Percentiles rank a stretch among this genome's conserved stretches.
Conservation (phyloP, 257 asterid species). For the Thymus mandschuricus region DNA sequence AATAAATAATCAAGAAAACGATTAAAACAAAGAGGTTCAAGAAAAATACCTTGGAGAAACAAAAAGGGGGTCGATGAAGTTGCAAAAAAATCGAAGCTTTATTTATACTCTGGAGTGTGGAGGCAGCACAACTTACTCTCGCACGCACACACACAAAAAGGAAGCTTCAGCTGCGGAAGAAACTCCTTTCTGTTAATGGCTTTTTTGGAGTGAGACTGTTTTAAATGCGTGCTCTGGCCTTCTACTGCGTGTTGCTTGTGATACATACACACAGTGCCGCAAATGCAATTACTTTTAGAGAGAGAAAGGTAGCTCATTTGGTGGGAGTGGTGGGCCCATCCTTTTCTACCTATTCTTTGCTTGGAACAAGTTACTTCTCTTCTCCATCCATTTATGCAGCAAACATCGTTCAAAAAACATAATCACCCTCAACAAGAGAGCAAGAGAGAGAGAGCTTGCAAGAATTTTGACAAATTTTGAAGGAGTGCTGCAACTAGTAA, state of each 20-base stretch:
- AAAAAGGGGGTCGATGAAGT: constrained; percentile 20
- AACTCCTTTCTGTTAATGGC: constrained; percentile 17
- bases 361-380: neutral
- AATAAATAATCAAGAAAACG: neutral
- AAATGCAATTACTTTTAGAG: constrained; percentile 24
- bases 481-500: neutral
- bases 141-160: neutral
- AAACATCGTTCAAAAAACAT: too few relatives aligned
- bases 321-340: constrained; percentile 27
- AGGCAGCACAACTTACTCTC: neutral
- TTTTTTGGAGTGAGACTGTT: constrained; percentile 10
- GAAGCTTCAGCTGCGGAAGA: constrained; percentile 29
- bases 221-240: constrained; percentile 29
- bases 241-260: constrained; percentile 28
- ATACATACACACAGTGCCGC: constrained; percentile 20
- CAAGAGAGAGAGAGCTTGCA: too few relatives aligned
- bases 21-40: neutral
- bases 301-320: neutral
- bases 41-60: constrained; percentile 18
- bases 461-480: too few relatives aligned
- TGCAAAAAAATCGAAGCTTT: neutral
- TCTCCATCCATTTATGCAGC: too few relatives aligned
- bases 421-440: too few relatives aligned
- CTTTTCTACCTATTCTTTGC: constrained; percentile 15
- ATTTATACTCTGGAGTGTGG: neutral